These are phyloP conservation scores for Tulasnella sp. DNA, from an alignment of 768 basidiomycete species.

Conservation along the genomic window DNA sequence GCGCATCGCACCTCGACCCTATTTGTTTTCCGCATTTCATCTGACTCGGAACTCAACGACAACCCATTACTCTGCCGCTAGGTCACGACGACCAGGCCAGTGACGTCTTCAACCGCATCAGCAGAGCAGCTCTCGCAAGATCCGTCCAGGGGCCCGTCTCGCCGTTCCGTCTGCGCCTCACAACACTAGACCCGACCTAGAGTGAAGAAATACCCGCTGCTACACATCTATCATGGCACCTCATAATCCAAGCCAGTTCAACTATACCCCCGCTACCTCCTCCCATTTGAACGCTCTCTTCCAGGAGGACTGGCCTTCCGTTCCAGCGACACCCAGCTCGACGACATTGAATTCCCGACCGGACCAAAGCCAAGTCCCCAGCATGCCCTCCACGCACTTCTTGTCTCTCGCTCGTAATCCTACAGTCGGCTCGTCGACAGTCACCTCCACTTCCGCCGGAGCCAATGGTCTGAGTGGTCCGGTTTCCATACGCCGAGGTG, in stretches of 20 bases:
- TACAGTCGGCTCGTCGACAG: background rate
- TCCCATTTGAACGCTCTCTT: background rate
- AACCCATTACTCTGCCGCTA: background rate
- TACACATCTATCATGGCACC: background rate
- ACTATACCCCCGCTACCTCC: background rate
- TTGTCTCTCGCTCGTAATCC: slow-evolving; percentile 10
- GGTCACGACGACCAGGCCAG: background rate
- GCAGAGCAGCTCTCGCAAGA: background rate
- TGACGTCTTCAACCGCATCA: background rate
- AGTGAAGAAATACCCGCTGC: background rate
- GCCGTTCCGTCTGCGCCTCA: background rate
- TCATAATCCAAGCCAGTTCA: background rate
- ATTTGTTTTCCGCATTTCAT: background rate
- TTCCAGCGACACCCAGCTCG: background rate
- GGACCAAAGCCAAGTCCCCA: background rate
- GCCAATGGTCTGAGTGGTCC: background rate
- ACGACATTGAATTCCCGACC: background rate
- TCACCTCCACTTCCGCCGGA: background rate
- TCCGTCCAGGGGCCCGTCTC: background rate
- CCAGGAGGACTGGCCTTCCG: background rate
- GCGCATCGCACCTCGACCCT: background rate
- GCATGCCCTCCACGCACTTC: slow-evolving; percentile 10
- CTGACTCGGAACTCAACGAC: background rate
- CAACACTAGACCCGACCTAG: background rate
- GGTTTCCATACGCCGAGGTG: slow-evolving; percentile 19